These are phyloP conservation scores for Penicillium hordei DNA, from an alignment of 2,329 filamentous ascomycete genomes.

Conservation along the genomic window DNA sequence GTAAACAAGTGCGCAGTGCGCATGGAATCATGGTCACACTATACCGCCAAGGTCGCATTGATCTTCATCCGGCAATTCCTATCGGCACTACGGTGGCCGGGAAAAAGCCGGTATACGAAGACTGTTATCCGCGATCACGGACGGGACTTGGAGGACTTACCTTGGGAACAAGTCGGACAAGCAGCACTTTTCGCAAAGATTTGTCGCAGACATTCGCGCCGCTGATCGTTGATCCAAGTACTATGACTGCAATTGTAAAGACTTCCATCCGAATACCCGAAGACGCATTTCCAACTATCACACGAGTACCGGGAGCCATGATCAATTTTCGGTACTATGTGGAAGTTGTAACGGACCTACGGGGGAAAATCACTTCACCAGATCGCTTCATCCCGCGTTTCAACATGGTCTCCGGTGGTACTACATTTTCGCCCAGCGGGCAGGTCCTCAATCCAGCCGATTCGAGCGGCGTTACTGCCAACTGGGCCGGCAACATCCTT, in stretches of 20 bases:
- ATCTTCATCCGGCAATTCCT: slow-evolving; percentile 67
- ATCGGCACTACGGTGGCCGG: slow-evolving; percentile 63
- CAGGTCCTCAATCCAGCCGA: slow-evolving; percentile 36
- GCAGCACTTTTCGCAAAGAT: slow-evolving; percentile 93
- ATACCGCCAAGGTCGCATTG: slow-evolving; percentile 86
- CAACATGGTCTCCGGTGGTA: slow-evolving; percentile 50
- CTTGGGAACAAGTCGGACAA: slow-evolving; percentile 79
- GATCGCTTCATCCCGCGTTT: slow-evolving; percentile 62
- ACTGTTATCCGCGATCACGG: slow-evolving; percentile 82
- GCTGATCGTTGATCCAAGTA: slow-evolving; percentile 79
- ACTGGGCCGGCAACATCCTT: slow-evolving; percentile 64
- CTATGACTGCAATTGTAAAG: slow-evolving; percentile 74
- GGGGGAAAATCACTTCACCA: slow-evolving; percentile 77
- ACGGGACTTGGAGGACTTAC: slow-evolving; percentile 85
- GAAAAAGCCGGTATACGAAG: slow-evolving; percentile 71
- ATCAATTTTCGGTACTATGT: slow-evolving; percentile 93
- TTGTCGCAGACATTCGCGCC: slow-evolving; percentile 85
- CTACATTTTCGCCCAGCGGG: slow-evolving; percentile 46
- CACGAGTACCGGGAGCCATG: slow-evolving; percentile 84
- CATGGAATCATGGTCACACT: slow-evolving; percentile 91
- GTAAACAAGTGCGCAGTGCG: slow-evolving; percentile 84
- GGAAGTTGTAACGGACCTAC: slow-evolving; percentile 88
- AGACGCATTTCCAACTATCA: slow-evolving; percentile 88
- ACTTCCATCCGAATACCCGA: slow-evolving; percentile 84
- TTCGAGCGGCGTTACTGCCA: slow-evolving; percentile 38